Percentiles rank a stretch among this genome's conserved stretches.
Evolutionary conservation across 345 rosid species (phyloP).

Genomic region (Salix dunnii): DNA sequence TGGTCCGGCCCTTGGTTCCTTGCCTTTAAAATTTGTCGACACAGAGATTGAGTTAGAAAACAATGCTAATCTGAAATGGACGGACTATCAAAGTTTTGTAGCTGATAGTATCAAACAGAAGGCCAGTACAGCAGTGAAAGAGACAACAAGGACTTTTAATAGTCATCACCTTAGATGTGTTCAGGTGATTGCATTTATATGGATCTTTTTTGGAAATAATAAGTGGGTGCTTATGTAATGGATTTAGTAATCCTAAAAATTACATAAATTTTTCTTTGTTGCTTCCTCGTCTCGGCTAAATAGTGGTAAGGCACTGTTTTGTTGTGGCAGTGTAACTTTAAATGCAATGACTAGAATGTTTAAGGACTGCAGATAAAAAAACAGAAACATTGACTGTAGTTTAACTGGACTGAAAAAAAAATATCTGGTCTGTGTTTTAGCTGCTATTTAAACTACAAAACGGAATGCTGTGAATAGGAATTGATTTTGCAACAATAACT

Average conservation of each 20-base stretch:
- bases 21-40: not conserved
- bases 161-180: not conserved
- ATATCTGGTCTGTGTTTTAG: too few species aligned
- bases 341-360: too few species aligned
- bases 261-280: not conserved
- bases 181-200: conserved; percentile 9
- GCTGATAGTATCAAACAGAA: not conserved
- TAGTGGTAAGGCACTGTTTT: not conserved
- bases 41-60: not conserved
- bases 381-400: too few species aligned
- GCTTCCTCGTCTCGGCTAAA: not conserved
- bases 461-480: too few species aligned
- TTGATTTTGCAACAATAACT: too few species aligned
- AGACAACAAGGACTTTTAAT: not conserved
- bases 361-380: too few species aligned
- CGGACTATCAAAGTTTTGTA: conserved; percentile 6
- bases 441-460: too few species aligned
- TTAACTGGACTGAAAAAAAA: too few species aligned
- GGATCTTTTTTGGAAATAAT: not conserved
- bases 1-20: not conserved
- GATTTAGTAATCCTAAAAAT: not conserved
- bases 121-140: not conserved
- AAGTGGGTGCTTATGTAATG: not conserved
- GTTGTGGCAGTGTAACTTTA: not conserved
- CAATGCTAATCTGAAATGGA: conserved; percentile 5